Conservation (phyloP, 257 asterid species). For the Solanum piurae region DNA sequence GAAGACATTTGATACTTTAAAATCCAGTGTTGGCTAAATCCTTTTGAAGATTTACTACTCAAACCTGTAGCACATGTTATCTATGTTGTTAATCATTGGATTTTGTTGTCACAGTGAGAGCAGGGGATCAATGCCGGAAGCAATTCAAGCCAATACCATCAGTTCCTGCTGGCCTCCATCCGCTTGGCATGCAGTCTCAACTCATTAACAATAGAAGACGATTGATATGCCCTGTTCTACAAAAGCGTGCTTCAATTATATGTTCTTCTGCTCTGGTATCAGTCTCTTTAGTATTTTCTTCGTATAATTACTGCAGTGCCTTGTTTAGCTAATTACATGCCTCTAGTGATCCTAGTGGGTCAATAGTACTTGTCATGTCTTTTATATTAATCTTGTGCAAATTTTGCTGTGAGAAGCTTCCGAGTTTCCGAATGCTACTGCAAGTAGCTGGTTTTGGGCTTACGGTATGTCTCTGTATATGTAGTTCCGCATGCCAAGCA, state of each 20-base stretch:
- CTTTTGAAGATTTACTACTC: not conserved
- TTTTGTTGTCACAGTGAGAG: constrained; percentile 19
- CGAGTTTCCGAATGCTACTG: not conserved
- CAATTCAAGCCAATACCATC: constrained; percentile 15
- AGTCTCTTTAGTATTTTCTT: not conserved
- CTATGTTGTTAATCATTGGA: not conserved
- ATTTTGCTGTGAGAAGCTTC: not conserved
- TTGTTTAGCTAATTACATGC: not conserved
- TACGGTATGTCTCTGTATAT: not conserved
- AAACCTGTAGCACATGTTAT: not conserved
- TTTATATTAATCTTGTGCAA: not conserved
- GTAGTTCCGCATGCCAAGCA: not conserved
- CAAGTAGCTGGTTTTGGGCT: not conserved
- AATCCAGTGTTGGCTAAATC: not conserved
- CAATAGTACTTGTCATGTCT: not conserved
- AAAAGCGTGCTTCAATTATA: constrained; percentile 28
- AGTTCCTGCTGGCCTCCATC: constrained; percentile 23
- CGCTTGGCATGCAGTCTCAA: constrained; percentile 18
- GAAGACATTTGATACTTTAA: not conserved
- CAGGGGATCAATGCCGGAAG: constrained; percentile 15
- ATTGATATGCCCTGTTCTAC: constrained; percentile 2
- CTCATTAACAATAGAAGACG: constrained; percentile 18
- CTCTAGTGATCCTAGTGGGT: not conserved
- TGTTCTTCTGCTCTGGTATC: constrained; percentile 65
- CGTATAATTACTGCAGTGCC: not conserved